Evolutionary conservation across 2,329 filamentous ascomycete genomes (phyloP).

Genomic region (Microcyclosporella mali): DNA sequence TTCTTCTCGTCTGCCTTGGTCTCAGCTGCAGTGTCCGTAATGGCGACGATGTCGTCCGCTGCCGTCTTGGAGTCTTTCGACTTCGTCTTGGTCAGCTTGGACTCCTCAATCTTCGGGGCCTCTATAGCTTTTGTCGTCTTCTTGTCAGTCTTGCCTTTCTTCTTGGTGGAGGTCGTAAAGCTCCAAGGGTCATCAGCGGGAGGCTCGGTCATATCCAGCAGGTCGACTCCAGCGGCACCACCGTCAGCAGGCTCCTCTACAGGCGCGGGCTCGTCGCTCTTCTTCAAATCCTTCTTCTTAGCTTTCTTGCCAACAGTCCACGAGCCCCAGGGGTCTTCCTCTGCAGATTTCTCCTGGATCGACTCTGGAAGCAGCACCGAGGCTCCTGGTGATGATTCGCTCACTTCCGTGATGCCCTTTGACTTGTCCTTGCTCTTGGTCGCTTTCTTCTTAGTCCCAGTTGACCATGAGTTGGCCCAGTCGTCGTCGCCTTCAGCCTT

Average conservation of each 20-base stretch:
- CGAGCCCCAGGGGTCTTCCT: conserved; percentile 28
- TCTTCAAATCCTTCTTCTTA: conserved; percentile 49
- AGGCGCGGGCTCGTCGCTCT: conserved; percentile 28
- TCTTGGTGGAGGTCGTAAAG: conserved; percentile 31
- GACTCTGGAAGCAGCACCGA: conserved; percentile 41
- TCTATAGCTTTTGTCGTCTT: conserved; percentile 19
- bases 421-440: conserved; percentile 41
- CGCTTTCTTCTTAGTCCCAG: conserved; percentile 48
- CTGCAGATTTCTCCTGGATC: conserved; percentile 31
- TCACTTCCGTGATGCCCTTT: conserved; percentile 36
- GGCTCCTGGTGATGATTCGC: conserved; percentile 26
- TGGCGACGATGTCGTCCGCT: conserved; percentile 20
- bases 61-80: conserved; percentile 29
- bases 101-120: conserved; percentile 28
- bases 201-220: conserved; percentile 18
- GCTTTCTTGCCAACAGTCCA: conserved; percentile 43
- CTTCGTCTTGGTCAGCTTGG: conserved; percentile 30
- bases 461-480: conserved; percentile 51
- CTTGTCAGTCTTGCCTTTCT: conserved; percentile 32
- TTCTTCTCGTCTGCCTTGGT: conserved; percentile 36
- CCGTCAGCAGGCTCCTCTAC: conserved; percentile 37
- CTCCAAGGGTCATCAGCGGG: conserved; percentile 26
- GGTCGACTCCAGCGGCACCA: conserved; percentile 31
- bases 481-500: conserved; percentile 46
- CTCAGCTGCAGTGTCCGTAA: conserved; percentile 19